Evolutionary conservation across 1,139 yeast species (phyloP), one percentile per base, ranked within the genome.

Genomic region (Debaryomyces fabryi): DNA sequence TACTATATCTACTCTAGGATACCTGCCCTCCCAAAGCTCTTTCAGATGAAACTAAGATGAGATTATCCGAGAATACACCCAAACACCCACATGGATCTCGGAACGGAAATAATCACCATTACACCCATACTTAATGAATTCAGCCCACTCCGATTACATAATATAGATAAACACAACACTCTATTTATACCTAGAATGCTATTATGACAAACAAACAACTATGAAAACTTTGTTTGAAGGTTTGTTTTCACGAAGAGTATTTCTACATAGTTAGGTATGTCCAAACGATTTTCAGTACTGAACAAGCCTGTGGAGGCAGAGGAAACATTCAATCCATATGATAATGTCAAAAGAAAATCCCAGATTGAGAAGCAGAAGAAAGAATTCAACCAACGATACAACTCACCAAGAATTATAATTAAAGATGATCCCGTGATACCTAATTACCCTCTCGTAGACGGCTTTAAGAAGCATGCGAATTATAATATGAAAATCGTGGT

Each of bases 401-500:
- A 58, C 43, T 49, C 65, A 7, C 71, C 72, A 32, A 63, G 61
- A 45, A 53, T 72, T 30, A 64, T 72, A 45, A 69, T 73, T 39
- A 58, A 72, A 47, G 74, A 73, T 49, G 73, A 71, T 51, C 78
- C 79, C 2, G 52, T 62, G 20, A 67, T 74, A 27, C 79, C 80
- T 15, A 49, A 67, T 44, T 76, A 69, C 56, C 62, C 63, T 15
- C 67, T 72, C 51, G 71, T 67, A 46, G 56, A 62, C 12, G 58
- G 62, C 36, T 64, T 69, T 55, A 59, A 64, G 42, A 70, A 70
- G 49, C 65, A 67, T 45, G 66, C 76, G 44, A 54, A 64, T 43
- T 66, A 76, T 51, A 75, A 76, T 53, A 73, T 83, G 68, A 88
- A 88, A 60, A 69, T 88, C 23, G 93, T 91, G 18, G 92, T 90